A percentile compares a stretch with the other conserved stretches of the same genome.
phyloP scores from a whole-genome alignment of 2,329 filamentous ascomycete genomes.

The Colletotrichum tropicale region DNA sequence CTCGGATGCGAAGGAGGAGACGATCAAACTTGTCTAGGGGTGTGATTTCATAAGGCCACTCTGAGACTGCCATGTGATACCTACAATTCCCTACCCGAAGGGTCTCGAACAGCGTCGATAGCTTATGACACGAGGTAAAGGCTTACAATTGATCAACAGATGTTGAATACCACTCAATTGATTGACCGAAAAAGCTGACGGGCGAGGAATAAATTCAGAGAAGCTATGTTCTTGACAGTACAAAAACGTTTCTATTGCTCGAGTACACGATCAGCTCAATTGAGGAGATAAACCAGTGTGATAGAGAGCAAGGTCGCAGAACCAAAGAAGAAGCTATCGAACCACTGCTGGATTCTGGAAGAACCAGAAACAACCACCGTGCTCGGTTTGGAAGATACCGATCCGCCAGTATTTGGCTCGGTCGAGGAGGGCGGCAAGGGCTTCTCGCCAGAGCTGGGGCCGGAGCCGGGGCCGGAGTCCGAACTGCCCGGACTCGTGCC shows the following conservation, averaged over 20 bases:
- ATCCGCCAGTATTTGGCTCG: neutral
- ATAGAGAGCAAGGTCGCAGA: rapidly evolving
- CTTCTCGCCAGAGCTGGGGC: neutral
- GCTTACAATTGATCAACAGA: neutral
- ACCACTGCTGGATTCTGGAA: rapidly evolving
- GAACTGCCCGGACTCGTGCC: neutral
- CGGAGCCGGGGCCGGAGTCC: neutral
- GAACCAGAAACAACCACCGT: neutral
- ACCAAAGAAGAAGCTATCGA: neutral
- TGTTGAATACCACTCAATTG: rapidly evolving
- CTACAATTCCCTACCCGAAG: neutral
- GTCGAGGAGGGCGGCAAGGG: neutral
- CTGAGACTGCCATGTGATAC: neutral
- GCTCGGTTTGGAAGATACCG: neutral
- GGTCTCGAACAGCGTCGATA: too few relatives aligned
- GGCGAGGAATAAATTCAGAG: rapidly evolving
- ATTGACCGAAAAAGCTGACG: rapidly evolving
- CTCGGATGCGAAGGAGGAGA: neutral
- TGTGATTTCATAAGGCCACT: neutral
- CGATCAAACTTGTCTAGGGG: neutral
- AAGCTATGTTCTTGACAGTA: neutral
- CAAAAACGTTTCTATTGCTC: neutral
- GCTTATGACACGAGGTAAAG: neutral
- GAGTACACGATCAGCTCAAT: neutral
- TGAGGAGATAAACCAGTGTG: neutral